Base-by-base conservation (phyloP, 2,329 filamentous ascomycete genomes). In the Aspergillus versicolor region DNA sequence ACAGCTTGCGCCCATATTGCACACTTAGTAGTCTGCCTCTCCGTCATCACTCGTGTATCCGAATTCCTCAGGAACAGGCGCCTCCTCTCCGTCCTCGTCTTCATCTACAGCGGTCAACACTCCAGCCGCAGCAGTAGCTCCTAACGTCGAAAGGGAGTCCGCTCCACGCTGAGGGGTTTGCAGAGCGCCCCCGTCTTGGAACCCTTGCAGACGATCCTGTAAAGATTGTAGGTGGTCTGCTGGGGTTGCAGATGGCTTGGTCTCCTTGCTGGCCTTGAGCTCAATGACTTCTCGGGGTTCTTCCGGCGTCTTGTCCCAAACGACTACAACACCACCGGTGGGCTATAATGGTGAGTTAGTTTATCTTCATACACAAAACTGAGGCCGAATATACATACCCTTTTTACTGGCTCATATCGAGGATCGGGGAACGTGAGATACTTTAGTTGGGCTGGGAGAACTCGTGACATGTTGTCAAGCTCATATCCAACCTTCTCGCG, bases 401-500 rank as follows among this genome's bases (percentile, higher is more conserved):
- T 88, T 79, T 90, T 91, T 62, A 97, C 92, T 37, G 94, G 93
- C 81, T 90, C 91, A 77, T 97, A 99, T 66, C 95, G 88, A 45
- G 90, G 90, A 62, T 90, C 85, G 48, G 91, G 86, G 82, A 99
- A 96, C 75, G 87, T 96, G 70, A 99, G 91, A 75, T 93, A 97
- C 80, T 96, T 96, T 70, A 97, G 84, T 79, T 99, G 94, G 46
- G 86, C 85, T 1, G 92, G 94, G 47, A 99, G 84, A 37, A 99
- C 92, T 67, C 94, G 86, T 54, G 90, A 95, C 91, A 99, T 95
- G 81, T 99, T 99, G 71, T 94, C 90, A 61, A 99, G 84, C 63
- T 97, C 92, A 73, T 94, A 97, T 65, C 94, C 94, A 58, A 96
- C 84, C 84, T 96, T 97, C 79, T 99, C 94, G 80, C 94, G 95